Percentiles rank a stretch among this genome's conserved stretches.
These are phyloP conservation scores for Malassezia furfur DNA, from an alignment of 1,284 basidiomycete species.

Conservation along the genomic window DNA sequence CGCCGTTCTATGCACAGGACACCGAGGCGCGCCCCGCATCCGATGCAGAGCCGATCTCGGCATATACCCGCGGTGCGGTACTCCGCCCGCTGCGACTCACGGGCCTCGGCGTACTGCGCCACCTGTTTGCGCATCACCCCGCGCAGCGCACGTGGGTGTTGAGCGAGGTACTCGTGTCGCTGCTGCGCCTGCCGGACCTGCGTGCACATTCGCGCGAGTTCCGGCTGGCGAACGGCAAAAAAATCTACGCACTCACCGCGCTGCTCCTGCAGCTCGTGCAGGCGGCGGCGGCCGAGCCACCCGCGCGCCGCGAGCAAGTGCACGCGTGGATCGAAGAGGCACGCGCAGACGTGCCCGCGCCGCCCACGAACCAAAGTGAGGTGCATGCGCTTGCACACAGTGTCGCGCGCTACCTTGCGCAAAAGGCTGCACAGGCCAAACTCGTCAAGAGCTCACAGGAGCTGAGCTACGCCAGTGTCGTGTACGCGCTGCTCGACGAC, in stretches of 20 bases:
- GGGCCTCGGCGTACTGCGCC: conserved; percentile 62
- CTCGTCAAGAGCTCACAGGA: conserved; percentile 30
- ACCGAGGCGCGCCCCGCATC: conserved; percentile 51
- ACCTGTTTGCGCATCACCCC: conserved; percentile 81
- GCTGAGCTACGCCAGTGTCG: conserved; percentile 63
- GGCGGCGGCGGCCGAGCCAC: conserved; percentile 54
- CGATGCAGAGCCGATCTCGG: neutral
- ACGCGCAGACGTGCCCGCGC: neutral
- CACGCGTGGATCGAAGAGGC: conserved; percentile 17
- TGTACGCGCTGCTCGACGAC: conserved; percentile 81
- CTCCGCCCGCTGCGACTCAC: conserved; percentile 59
- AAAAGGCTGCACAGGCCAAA: conserved; percentile 48
- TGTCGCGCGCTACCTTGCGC: conserved; percentile 72
- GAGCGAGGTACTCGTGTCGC: conserved; percentile 78
- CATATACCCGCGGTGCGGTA: neutral
- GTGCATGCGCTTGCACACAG: conserved; percentile 52
- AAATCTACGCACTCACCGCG: conserved; percentile 84
- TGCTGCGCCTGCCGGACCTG: conserved; percentile 78
- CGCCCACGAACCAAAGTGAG: neutral
- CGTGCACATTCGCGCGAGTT: conserved; percentile 72
- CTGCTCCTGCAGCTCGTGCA: conserved; percentile 89
- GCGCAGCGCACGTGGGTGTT: conserved; percentile 89
- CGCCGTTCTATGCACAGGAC: conserved; percentile 71
- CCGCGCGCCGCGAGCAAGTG: conserved; percentile 16
- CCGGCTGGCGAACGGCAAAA: conserved; percentile 53